Conservation (phyloP, 2,329 filamentous ascomycete species). For the Alternaria incomplexa region DNA sequence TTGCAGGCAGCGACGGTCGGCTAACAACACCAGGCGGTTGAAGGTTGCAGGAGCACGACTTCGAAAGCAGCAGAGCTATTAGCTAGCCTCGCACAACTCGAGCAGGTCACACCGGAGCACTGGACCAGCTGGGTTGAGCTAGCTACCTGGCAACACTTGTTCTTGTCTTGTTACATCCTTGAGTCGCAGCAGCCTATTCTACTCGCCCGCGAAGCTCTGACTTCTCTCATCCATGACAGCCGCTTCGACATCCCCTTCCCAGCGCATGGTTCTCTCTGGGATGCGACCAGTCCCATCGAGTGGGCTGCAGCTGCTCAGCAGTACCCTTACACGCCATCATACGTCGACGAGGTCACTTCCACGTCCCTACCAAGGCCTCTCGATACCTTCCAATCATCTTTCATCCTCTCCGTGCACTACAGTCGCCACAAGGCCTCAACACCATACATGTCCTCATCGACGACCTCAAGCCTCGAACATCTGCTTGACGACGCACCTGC, state of each 20-base stretch:
- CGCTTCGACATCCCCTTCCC: slow-evolving; percentile 49
- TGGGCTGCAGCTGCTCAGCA: slow-evolving; percentile 35
- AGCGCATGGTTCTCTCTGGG: slow-evolving; percentile 45
- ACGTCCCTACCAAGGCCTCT: slow-evolving; percentile 15
- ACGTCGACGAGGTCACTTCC: slow-evolving; percentile 33
- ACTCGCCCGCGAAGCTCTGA: slow-evolving; percentile 31
- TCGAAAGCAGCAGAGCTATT: slow-evolving; percentile 24
- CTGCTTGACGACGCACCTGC: slow-evolving; percentile 30
- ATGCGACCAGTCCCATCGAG: slow-evolving; percentile 30
- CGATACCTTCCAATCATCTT: slow-evolving; percentile 46
- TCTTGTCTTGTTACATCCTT: slow-evolving; percentile 52
- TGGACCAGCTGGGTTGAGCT: slow-evolving; percentile 46
- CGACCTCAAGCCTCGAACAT: slow-evolving; percentile 25
- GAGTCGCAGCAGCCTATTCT: slow-evolving; percentile 48
- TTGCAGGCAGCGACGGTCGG: neutral
- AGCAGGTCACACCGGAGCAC: slow-evolving; percentile 27
- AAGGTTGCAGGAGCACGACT: slow-evolving; percentile 23
- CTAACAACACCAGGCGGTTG: slow-evolving; percentile 30
- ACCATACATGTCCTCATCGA: slow-evolving; percentile 18
- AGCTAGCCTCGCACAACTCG: slow-evolving; percentile 19
- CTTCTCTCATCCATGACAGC: slow-evolving; percentile 23
- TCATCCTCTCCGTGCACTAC: slow-evolving; percentile 46
- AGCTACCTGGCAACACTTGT: slow-evolving; percentile 44
- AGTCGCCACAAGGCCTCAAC: slow-evolving; percentile 27
- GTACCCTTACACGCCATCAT: slow-evolving; percentile 22